These are phyloP conservation scores for Kodamaea anthophila DNA, from an alignment of 1,139 yeast species.

Conservation along the genomic window DNA sequence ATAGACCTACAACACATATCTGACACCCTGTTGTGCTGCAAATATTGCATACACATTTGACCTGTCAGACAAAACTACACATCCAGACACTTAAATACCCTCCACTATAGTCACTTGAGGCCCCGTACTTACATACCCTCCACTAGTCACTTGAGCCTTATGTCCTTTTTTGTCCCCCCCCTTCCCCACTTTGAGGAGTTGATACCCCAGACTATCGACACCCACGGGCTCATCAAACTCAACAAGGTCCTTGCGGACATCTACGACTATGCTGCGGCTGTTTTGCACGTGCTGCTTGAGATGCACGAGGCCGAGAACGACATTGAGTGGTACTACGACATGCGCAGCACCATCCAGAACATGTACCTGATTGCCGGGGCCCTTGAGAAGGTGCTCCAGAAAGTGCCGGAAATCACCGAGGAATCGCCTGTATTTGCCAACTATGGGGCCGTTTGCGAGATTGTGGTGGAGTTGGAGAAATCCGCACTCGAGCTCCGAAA, in stretches of 20 bases:
- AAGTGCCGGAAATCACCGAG: conserved; percentile 4
- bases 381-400: conserved; percentile 22
- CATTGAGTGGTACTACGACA: conserved; percentile 6
- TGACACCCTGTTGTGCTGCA: too few relatives aligned
- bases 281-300: conserved; percentile 15
- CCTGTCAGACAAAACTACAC: too few relatives aligned
- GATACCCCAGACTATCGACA: conserved; percentile 3
- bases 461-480: conserved; percentile 36
- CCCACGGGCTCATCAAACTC: conserved; percentile 18
- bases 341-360: conserved; percentile 21
- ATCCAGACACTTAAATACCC: too few relatives aligned
- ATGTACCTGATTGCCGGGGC: conserved; percentile 45
- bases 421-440: conserved; percentile 14
- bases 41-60: too few relatives aligned
- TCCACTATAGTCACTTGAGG: too few relatives aligned
- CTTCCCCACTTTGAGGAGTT: conserved; percentile 7
- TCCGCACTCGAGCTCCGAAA: conserved; percentile 31
- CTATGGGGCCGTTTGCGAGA: conserved; percentile 34
- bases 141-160: background rate
- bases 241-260: conserved; percentile 29
- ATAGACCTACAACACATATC: too few relatives aligned
- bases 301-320: conserved; percentile 5
- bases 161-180: conserved; percentile 3
- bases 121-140: too few relatives aligned
- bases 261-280: conserved; percentile 20